Evolutionary conservation across 2,329 filamentous ascomycete genomes (phyloP).

Genomic region (Monosporascus cannonballus): DNA sequence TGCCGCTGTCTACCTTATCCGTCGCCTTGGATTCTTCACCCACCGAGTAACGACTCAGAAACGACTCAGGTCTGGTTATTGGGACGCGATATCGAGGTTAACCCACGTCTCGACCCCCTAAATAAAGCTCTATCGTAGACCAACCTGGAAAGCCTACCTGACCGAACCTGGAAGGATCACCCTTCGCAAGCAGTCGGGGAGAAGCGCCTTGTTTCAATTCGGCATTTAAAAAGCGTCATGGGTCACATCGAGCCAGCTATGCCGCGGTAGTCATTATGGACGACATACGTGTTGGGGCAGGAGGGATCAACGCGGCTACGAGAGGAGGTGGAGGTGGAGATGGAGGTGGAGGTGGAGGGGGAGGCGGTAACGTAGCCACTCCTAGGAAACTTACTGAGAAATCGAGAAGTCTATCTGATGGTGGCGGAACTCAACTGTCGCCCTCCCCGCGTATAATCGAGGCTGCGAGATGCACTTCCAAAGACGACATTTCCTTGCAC

Average conservation of each 20-base stretch:
- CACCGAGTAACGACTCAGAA: no score
- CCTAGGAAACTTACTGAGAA: constrained; percentile 31
- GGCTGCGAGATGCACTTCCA: constrained; percentile 50
- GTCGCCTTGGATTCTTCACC: no score
- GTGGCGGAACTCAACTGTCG: constrained; percentile 50
- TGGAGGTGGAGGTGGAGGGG: constrained; percentile 6
- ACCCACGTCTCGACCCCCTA: no score
- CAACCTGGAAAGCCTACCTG: no score
- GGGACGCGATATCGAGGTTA: no score
- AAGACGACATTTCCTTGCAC: constrained; percentile 59
- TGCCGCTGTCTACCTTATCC: no score
- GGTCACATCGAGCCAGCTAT: constrained; percentile 5
- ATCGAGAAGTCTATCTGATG: constrained; percentile 60
- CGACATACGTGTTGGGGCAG: not conserved
- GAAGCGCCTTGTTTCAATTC: no score
- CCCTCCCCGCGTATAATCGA: constrained; percentile 53
- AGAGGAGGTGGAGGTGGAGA: constrained; percentile 6
- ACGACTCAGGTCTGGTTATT: no score
- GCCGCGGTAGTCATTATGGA: constrained; percentile 24
- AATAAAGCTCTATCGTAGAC: no score
- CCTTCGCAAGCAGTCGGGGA: no score
- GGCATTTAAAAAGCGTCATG: no score
- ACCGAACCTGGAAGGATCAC: no score
- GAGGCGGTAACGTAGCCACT: not conserved
- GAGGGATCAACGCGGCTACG: not conserved